These are phyloP conservation scores for Solanum neorickii DNA, from an alignment of 257 asterid species.

Conservation along the genomic window DNA sequence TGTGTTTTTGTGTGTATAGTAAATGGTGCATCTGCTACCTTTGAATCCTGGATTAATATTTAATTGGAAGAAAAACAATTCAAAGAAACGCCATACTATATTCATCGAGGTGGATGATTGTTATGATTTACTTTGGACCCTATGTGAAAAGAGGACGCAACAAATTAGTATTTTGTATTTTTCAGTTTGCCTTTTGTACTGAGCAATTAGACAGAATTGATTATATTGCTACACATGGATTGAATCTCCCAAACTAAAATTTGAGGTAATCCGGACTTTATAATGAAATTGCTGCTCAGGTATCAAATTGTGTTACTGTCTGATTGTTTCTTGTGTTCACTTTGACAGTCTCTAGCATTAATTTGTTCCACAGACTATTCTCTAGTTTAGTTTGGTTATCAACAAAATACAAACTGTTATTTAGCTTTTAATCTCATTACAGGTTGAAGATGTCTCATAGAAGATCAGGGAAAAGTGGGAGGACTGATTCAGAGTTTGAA, in stretches of 20 bases:
- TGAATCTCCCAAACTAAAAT: neutral
- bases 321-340: neutral
- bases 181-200: neutral
- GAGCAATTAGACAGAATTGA: neutral
- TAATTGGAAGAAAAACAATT: neutral
- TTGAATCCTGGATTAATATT: neutral
- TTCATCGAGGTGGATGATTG: neutral
- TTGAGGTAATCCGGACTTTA: neutral
- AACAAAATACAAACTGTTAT: neutral
- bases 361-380: neutral
- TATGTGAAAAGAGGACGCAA: neutral
- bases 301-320: neutral
- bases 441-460: conserved; percentile 42
- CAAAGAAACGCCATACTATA: neutral
- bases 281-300: neutral
- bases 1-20: neutral
- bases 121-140: neutral
- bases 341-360: neutral
- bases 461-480: conserved; percentile 21
- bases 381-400: neutral
- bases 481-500: conserved; percentile 26
- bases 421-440: neutral
- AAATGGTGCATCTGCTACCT: neutral
- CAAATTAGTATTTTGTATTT: neutral
- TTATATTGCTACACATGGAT: neutral